Evolutionary conservation across 331 rosid species (phyloP), one percentile per base, ranked within the genome.

Genomic region (Arachis monticola): DNA sequence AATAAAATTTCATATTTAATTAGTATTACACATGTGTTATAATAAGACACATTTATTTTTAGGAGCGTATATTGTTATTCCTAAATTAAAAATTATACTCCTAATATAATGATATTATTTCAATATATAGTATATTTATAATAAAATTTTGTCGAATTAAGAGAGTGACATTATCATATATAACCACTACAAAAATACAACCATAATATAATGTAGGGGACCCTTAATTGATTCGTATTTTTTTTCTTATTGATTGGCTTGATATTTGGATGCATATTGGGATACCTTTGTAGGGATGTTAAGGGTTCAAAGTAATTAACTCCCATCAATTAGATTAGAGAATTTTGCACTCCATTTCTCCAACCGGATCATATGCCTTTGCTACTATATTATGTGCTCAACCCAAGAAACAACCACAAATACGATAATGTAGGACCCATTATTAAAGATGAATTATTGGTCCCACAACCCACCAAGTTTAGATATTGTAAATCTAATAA

Each of bases 361-460:
- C 89, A 90, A 86, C 96, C 73, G 53, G 77, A 89, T 89, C 80
- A 84, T 79, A 84, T 89, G 45, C 70, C 76, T 67, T 81, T 64
- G 66, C 47, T 72, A 70, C 67, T 76, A 67, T 79, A 70, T 80
- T 82, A n/a, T n/a, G n/a, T n/a, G n/a, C n/a, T n/a, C n/a, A n/a
- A n/a, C n/a, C n/a, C n/a, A n/a, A n/a, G n/a, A n/a, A 60, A 83
- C 17, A 67, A 68, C 73, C 30, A n/a, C 77, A 82, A 68, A 57
- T 74, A 80, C 77, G 73, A 84, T 83, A 78, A 60, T 73, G 87
- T 63, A 52, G 90, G 93, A 62, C 76, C 85, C n/a, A n/a, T n/a
- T 4, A 35, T 5, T 2, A 27, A 30, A 30, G 22, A 66, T 65
- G 67, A 64, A n/a, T n/a, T 70, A 47, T 59, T 80, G 79, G 88